A percentile compares a stretch with the other conserved stretches of the same genome.
Evolutionary conservation across 352 stramenopile genomes (phyloP).

Genomic region (Globisporangium nagaii): DNA sequence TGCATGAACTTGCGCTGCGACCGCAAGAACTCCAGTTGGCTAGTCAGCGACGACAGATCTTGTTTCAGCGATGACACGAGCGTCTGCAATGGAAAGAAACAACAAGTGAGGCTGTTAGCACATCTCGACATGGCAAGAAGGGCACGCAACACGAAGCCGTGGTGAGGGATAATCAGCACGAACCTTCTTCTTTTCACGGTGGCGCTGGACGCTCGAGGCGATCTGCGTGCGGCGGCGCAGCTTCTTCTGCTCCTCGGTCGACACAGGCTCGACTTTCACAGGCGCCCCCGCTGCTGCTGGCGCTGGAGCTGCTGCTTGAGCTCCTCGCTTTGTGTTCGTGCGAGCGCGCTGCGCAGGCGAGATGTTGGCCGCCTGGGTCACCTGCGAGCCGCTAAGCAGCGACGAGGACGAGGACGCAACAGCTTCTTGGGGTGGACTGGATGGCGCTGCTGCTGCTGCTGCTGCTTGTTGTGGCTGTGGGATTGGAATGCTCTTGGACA

Average conservation of each 20-base stretch:
- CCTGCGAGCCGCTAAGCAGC: neutral
- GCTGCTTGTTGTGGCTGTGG: neutral
- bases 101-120: neutral
- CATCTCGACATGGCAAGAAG: too few relatives aligned
- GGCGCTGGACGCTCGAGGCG: slow-evolving; percentile 54
- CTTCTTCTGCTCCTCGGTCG: slow-evolving; percentile 57
- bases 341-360: neutral
- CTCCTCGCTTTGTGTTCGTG: neutral
- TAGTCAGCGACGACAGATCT: slow-evolving; percentile 34
- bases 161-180: too few relatives aligned
- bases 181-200: slow-evolving; percentile 62
- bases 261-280: slow-evolving; percentile 19
- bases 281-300: neutral
- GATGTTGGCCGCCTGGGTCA: neutral
- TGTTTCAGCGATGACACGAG: slow-evolving; percentile 40
- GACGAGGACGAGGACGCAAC: neutral
- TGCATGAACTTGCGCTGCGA: slow-evolving; percentile 35
- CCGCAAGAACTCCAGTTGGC: slow-evolving; percentile 32
- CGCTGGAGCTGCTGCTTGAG: neutral
- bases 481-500: neutral
- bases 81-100: slow-evolving; percentile 11
- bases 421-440: neutral
- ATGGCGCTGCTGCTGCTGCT: neutral
- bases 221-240: slow-evolving; percentile 51
- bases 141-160: too few relatives aligned